phyloP scores from a whole-genome alignment of 2,329 filamentous ascomycete species.

The Scedosporium aurantiacum region DNA sequence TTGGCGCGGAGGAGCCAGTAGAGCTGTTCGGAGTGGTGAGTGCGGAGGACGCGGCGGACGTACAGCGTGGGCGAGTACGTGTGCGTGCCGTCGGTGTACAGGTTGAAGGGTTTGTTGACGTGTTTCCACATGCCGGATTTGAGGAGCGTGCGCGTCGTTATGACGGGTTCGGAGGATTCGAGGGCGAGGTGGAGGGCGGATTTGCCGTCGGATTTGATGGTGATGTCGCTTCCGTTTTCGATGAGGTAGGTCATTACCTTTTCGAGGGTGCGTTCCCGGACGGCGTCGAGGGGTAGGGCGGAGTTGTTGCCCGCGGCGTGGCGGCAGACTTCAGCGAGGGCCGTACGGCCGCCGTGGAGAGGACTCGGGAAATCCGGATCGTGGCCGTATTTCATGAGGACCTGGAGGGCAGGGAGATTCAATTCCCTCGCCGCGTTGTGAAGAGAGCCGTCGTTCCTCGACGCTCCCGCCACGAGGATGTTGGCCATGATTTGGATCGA shows the following conservation, averaged over 20 bases:
- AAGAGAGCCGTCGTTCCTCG: slow-evolving; percentile 53
- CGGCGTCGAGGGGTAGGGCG: slow-evolving; percentile 30
- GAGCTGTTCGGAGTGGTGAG: slow-evolving; percentile 29
- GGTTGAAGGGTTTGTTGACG: slow-evolving; percentile 49
- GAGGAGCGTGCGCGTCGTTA: slow-evolving; percentile 45
- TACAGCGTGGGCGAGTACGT: slow-evolving; percentile 58
- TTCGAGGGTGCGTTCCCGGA: slow-evolving; percentile 42
- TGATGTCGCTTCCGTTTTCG: slow-evolving; percentile 43
- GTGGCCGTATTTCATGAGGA: slow-evolving; percentile 48
- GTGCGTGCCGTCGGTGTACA: slow-evolving; percentile 38
- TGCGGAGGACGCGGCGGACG: slow-evolving; percentile 33
- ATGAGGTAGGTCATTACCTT: slow-evolving; percentile 47
- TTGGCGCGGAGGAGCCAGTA: slow-evolving; percentile 38
- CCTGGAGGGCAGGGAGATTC: slow-evolving; percentile 42
- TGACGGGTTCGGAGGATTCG: slow-evolving; percentile 41
- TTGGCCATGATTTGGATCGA: slow-evolving; percentile 42
- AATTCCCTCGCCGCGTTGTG: slow-evolving; percentile 53
- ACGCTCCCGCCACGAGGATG: slow-evolving; percentile 43
- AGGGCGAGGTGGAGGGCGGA: slow-evolving; percentile 50
- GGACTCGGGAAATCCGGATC: slow-evolving; percentile 55
- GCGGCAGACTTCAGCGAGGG: slow-evolving; percentile 52
- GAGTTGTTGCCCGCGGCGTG: slow-evolving; percentile 31
- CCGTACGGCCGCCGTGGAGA: slow-evolving; percentile 50
- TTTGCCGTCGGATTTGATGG: slow-evolving; percentile 44
- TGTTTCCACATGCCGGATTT: slow-evolving; percentile 55